phyloP scores from a whole-genome alignment of 805 yeast genomes.

The Lipomyces chichibuensis region DNA sequence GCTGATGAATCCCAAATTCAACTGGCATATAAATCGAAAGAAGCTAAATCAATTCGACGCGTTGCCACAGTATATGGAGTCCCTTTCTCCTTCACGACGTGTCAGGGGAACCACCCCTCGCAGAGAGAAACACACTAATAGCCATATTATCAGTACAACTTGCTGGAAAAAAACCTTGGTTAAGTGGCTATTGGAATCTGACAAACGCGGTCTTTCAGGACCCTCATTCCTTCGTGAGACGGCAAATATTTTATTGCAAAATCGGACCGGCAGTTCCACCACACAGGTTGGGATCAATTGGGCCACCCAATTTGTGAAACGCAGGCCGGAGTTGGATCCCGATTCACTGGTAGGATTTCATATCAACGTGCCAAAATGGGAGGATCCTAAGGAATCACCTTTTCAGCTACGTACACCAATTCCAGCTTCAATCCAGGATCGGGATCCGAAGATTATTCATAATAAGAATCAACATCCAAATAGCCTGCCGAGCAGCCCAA shows the following conservation, averaged over 20 bases:
- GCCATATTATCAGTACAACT: no score
- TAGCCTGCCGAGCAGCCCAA: background rate
- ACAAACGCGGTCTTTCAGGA: background rate
- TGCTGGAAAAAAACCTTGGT: background rate
- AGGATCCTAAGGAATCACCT: background rate
- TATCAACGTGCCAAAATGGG: background rate
- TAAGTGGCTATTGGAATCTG: background rate
- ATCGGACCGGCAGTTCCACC: background rate
- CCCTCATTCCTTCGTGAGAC: background rate
- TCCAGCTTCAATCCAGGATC: background rate
- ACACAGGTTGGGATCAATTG: background rate
- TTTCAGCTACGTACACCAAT: background rate
- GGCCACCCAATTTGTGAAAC: conserved; percentile 1
- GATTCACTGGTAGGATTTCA: background rate
- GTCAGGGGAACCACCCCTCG: background rate
- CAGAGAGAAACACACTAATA: no score
- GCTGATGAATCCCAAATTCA: background rate
- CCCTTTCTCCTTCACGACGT: background rate
- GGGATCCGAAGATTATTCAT: background rate
- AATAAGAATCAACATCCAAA: background rate
- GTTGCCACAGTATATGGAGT: background rate
- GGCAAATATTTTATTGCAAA: background rate
- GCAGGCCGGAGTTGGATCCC: background rate
- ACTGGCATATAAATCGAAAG: background rate
- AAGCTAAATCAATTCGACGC: background rate